Conservation (phyloP, 2,329 filamentous ascomycete species). For the Hirsutella rhossiliensis region DNA sequence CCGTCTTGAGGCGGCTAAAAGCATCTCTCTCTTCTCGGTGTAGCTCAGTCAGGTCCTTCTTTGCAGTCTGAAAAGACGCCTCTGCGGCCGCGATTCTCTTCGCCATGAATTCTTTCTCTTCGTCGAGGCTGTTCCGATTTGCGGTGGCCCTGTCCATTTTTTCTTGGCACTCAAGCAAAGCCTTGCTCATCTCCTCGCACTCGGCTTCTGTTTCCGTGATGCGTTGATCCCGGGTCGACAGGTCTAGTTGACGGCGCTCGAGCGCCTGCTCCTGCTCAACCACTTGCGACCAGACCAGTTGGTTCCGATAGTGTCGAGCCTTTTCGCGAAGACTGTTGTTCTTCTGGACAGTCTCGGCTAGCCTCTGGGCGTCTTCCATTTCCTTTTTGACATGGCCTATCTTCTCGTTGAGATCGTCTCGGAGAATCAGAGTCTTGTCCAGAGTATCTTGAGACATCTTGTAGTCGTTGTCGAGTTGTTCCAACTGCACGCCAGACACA, state of each 20-base stretch:
- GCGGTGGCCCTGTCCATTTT: conserved; percentile 26
- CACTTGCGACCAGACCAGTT: conserved; percentile 83
- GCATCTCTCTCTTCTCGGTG: conserved; percentile 57
- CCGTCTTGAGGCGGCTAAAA: conserved; percentile 40
- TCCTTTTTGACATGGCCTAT: conserved; percentile 24
- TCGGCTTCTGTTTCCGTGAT: conserved; percentile 16
- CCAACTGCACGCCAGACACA: conserved; percentile 83
- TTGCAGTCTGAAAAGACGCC: conserved; percentile 38
- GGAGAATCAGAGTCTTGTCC: conserved; percentile 43
- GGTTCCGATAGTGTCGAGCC: conserved; percentile 44
- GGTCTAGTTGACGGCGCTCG: conserved; percentile 17
- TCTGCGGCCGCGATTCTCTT: conserved; percentile 33
- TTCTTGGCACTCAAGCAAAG: conserved; percentile 33
- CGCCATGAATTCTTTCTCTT: conserved; percentile 33
- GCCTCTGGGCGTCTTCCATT: conserved; percentile 48
- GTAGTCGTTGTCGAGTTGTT: conserved; percentile 87
- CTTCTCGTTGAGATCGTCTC: conserved; percentile 22
- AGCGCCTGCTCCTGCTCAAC: conserved; percentile 55
- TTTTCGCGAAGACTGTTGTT: conserved; percentile 53
- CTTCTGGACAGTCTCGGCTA: conserved; percentile 53
- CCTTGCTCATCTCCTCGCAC: conserved; percentile 32
- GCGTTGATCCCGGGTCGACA: conserved; percentile 11
- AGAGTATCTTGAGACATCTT: conserved; percentile 67
- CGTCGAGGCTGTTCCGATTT: conserved; percentile 27
- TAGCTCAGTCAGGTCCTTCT: conserved; percentile 38